A percentile compares a stretch with the other conserved stretches of the same genome.
phyloP scores from a whole-genome alignment of 2,329 filamentous ascomycete species.

The Fusarium sp. region DNA sequence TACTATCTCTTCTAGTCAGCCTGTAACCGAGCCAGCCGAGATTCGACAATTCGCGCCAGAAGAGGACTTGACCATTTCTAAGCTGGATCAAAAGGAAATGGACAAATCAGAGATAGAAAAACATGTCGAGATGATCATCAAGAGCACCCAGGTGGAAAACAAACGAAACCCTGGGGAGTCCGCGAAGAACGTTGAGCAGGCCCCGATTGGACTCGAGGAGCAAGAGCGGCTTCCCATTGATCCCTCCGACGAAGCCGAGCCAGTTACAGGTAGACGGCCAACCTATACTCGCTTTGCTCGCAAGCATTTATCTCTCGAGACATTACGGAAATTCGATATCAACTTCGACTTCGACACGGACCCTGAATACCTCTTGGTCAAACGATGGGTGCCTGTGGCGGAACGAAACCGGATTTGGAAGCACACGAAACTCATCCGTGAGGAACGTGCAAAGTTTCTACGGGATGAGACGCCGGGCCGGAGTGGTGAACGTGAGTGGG shows the following conservation, averaged over 20 bases:
- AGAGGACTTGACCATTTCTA: no score
- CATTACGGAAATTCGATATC: background rate
- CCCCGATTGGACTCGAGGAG: accelerated
- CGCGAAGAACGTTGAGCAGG: background rate
- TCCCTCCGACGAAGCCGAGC: accelerated
- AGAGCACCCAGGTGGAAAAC: accelerated
- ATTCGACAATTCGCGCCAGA: accelerated
- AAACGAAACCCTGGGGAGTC: accelerated
- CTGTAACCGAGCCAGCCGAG: no score
- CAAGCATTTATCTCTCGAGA: background rate
- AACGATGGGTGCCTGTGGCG: background rate
- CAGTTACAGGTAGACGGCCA: background rate
- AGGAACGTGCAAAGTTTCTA: accelerated
- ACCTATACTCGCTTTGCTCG: background rate
- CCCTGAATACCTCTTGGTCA: background rate
- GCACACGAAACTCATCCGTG: background rate
- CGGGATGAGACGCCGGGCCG: accelerated
- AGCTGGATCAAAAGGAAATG: accelerated
- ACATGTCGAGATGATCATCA: no score
- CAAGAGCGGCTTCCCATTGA: accelerated
- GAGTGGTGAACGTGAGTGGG: accelerated
- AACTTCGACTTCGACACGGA: background rate
- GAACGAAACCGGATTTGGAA: background rate
- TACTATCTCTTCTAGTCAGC: accelerated
- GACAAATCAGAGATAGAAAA: no score